phyloP scores from a whole-genome alignment of 148 eudicot species.

The Vaccinium corymbosum region DNA sequence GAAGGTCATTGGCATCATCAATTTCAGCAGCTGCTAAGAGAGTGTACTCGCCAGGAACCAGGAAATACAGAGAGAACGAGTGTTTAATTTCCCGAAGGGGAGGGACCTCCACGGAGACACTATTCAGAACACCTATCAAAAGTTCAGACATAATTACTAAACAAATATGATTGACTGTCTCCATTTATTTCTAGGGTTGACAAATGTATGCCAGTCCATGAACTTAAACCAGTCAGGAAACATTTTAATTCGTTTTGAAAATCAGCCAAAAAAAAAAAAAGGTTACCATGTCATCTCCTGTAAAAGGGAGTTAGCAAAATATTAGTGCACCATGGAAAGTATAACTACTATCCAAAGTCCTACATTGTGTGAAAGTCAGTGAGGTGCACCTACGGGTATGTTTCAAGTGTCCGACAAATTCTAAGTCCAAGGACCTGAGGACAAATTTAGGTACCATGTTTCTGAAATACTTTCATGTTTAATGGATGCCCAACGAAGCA shows the following conservation, averaged over 20 bases:
- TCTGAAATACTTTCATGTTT: not conserved
- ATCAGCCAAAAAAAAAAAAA: not conserved
- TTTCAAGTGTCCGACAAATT: not conserved
- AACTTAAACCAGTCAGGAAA: not conserved
- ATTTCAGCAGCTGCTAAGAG: conserved; percentile 86
- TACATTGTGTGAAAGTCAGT: not conserved
- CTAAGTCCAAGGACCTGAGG: not conserved
- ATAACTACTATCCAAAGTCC: not conserved
- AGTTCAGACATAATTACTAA: not conserved
- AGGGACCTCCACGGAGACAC: conserved; percentile 77
- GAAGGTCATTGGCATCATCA: conserved; percentile 85
- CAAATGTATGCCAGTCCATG: not conserved
- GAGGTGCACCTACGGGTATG: not conserved
- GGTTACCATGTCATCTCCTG: not conserved
- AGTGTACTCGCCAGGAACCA: conserved; percentile 94
- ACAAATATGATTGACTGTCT: not conserved
- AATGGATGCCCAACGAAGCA: not conserved
- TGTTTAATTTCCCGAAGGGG: conserved; percentile 86
- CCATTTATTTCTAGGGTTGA: not conserved
- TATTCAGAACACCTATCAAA: conserved; percentile 63
- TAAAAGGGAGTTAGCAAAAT: not conserved
- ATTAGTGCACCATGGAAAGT: not conserved
- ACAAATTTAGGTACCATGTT: not conserved
- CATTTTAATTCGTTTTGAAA: conserved; percentile 1
- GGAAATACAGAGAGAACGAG: conserved; percentile 72